Evolutionary conservation across 2,329 filamentous ascomycete species (phyloP), one percentile per base, ranked within the genome.

Genomic region (Cercospora canescens): DNA sequence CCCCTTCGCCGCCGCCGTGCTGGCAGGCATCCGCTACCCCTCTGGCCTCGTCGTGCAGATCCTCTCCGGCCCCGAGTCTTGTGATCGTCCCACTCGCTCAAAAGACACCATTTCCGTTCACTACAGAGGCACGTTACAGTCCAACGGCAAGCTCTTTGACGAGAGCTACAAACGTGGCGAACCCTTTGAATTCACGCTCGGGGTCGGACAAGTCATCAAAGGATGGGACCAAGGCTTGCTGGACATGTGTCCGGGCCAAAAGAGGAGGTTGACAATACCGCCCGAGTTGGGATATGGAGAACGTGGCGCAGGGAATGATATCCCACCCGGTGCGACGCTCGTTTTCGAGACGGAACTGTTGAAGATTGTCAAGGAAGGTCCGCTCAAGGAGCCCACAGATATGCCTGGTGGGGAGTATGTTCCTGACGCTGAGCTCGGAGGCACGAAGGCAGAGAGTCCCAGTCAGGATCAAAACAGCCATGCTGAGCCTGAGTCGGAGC

Each of bases 161-260:
- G 88, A 92, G 69, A 87, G 84, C 79, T 96, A 96, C 81, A 89
- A 94, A 72, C 88, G 94, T 50, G 88, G 88, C 37, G 77, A 81
- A 66, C 94, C 95, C 6, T 88, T 99, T 76, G 82, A 78, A 68
- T 98, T 99, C 82, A 88, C 83, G 69, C 83, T 99, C 34, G 95
- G 95, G 37, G 81, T 82, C 26, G 92, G 93, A 52, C 87, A 91
- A 78, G 95, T 98, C 59, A 99, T 99, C 78, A 89, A 91, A 82
- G 94, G 94, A 76, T 97, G 94, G 94, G 94, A 98, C 74, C 81
- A 96, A 77, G 94, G 94, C 58, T 86, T 98, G 41, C 74, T 95
- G 62, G 92, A 92, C 76, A 97, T 98, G 94, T 98, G 95, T 81
- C 91, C 96, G 73, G 94, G 95, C 69, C 94, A 98, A 85, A 94